Base-by-base conservation (phyloP, 768 basidiomycete genomes). In the Piloderma croceum region DNA sequence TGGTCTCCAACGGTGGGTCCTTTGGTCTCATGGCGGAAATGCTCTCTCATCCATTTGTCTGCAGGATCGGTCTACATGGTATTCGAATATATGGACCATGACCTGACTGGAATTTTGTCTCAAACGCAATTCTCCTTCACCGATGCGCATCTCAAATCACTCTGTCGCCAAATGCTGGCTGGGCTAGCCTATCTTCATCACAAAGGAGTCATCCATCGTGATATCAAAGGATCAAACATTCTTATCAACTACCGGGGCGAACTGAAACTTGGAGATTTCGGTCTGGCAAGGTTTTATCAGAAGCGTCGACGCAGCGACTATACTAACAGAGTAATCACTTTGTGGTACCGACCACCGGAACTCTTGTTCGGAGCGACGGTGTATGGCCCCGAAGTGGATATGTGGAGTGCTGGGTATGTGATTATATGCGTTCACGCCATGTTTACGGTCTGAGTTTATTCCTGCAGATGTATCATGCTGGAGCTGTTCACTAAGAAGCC, bases 161-260 rank as follows among this genome's bases (percentile, higher is more conserved):
- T 99, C 38, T 92, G 87, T 58, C 76, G 81, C 46, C 96, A 99
- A 64, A 96, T 99, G 89, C 81, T 99, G 31, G 75, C 81, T 7
- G 96, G 96, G 1, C 70, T 99, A 25, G 86, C 87, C 18, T 98
- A 98, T 62, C 79, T 99, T 23, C 96, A 99, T 59, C 86, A 85
- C 60, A 90, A 91, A 56, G 87, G 89, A 4, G 90, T 99, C 46
- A 88, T 99, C 41, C 96, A 99, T 60, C 83, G 96, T 15, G 96
- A 99, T 62, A 91, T 99, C 64, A 99, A 99, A 61, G 94, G 96
- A 15, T 96, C 93, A 5, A 99, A 99, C 57, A 99, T 99, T 53
- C 69, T 99, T 19, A 70, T 99, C 45, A 91, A 90, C 53, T 86
- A 87, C 40, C 73, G 73, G 34, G 96, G 96, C 5, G 90, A 94